These are phyloP conservation scores for Boletus insuetus DNA, from an alignment of 768 basidiomycete species.

Conservation along the genomic window DNA sequence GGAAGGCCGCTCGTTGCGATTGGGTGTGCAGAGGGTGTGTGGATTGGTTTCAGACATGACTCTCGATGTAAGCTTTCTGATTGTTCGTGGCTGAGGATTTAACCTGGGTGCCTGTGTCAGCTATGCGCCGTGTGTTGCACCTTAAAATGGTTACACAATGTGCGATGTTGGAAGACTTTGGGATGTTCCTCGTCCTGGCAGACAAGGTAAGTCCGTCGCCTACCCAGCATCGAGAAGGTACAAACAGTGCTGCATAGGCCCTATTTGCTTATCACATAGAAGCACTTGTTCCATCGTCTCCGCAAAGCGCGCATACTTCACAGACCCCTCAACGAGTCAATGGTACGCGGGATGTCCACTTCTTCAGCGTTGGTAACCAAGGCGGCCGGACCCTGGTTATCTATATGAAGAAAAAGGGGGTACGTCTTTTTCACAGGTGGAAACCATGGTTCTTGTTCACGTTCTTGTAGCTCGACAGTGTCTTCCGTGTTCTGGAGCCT, in stretches of 20 bases:
- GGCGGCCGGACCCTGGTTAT: constrained; percentile 87
- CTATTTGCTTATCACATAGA: constrained; percentile 96
- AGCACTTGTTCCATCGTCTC: constrained; percentile 87
- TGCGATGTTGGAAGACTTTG: constrained; percentile 94
- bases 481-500: constrained; percentile 97
- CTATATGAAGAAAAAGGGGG: constrained; percentile 94
- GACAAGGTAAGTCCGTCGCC: constrained; percentile 60
- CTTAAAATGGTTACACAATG: constrained; percentile 93
- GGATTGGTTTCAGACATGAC: constrained; percentile 91
- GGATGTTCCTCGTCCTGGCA: constrained; percentile 92
- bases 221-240: background rate
- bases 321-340: constrained; percentile 90
- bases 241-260: constrained; percentile 42
- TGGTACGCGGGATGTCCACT: constrained; percentile 89
- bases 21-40: constrained; percentile 93
- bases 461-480: constrained; percentile 64
- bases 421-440: constrained; percentile 26
- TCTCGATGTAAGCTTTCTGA: constrained; percentile 57
- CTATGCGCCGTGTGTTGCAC: constrained; percentile 90
- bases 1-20: constrained; percentile 86
- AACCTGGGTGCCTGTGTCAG: constrained; percentile 36
- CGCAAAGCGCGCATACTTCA: constrained; percentile 59
- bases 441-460: constrained; percentile 12
- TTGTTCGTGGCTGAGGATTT: background rate
- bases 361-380: constrained; percentile 90